phyloP scores from a whole-genome alignment of 805 yeast genomes.

The Kodamaea hsintzibuensis region DNA sequence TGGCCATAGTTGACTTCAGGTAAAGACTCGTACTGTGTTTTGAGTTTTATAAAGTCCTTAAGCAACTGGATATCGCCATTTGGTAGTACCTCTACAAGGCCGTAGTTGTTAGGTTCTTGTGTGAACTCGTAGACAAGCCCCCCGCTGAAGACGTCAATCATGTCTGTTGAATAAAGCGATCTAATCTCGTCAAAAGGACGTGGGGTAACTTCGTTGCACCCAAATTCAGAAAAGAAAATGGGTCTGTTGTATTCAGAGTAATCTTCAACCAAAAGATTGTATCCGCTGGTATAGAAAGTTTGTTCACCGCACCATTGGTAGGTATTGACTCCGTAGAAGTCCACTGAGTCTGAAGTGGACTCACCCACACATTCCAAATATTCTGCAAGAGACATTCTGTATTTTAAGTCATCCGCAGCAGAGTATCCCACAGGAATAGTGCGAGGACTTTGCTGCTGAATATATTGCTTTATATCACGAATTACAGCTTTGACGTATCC shows the following conservation, averaged over 20 bases:
- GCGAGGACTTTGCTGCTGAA: conserved; percentile 58
- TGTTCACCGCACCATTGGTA: conserved; percentile 90
- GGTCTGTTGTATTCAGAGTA: conserved; percentile 72
- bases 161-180: conserved; percentile 65
- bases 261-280: conserved; percentile 62
- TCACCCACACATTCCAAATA: conserved; percentile 76
- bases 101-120: conserved; percentile 78
- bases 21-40: conserved; percentile 43
- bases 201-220: conserved; percentile 83
- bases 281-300: conserved; percentile 76
- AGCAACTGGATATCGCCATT: conserved; percentile 45
- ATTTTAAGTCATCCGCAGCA: conserved; percentile 89
- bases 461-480: conserved; percentile 78
- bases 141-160: conserved; percentile 80
- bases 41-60: conserved; percentile 45
- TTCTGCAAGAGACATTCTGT: conserved; percentile 71
- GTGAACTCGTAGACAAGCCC: conserved; percentile 82
- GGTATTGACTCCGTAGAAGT: conserved; percentile 79
- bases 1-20: conserved; percentile 25
- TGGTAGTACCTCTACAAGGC: conserved; percentile 55
- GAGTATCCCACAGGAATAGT: conserved; percentile 90
- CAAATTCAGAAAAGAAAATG: conserved; percentile 85
- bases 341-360: conserved; percentile 56
- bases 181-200: conserved; percentile 75
- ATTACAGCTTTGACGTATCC: conserved; percentile 74